These are phyloP conservation scores for Scheffersomyces spartinae DNA, from an alignment of 805 yeast genomes.

Conservation along the genomic window DNA sequence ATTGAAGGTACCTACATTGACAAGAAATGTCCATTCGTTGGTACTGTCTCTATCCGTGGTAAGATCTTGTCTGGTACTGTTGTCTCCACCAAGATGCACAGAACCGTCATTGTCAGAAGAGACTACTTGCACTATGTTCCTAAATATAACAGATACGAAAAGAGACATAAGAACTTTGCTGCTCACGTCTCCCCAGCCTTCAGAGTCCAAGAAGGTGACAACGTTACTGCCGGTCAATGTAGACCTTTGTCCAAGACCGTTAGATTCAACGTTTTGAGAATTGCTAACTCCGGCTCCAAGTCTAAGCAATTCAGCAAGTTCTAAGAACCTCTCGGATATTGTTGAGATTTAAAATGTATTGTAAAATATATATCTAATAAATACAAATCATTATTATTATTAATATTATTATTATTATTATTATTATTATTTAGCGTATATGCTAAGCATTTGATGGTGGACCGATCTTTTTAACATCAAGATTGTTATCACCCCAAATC, in stretches of 20 bases:
- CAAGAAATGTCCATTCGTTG: constrained; percentile 99
- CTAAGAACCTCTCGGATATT: too few relatives aligned
- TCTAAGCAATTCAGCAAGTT: constrained; percentile 95
- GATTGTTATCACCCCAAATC: constrained; percentile 51
- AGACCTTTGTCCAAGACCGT: constrained; percentile 99
- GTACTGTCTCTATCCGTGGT: constrained; percentile 97
- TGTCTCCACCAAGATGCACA: constrained; percentile 99
- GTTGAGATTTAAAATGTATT: too few relatives aligned
- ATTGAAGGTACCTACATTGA: constrained; percentile 98
- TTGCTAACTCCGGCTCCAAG: constrained; percentile 79
- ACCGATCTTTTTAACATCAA: constrained; percentile 37
- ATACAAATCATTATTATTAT: too few relatives aligned
- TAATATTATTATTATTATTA: too few relatives aligned
- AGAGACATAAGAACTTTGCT: constrained; percentile 99
- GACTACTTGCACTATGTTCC: constrained; percentile 99
- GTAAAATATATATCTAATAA: too few relatives aligned
- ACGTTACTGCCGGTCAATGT: constrained; percentile 99
- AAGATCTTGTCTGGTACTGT: constrained; percentile 98
- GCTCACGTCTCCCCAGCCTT: constrained; percentile 99
- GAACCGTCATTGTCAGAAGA: constrained; percentile 99
- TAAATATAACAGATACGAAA: constrained; percentile 99
- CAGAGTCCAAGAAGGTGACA: constrained; percentile 99
- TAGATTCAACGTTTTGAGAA: constrained; percentile 98
- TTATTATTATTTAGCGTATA: too few relatives aligned
- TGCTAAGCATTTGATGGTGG: constrained; percentile 62